Base-by-base conservation (phyloP, 2,329 filamentous ascomycete species). In the Penicillium verrucosum region DNA sequence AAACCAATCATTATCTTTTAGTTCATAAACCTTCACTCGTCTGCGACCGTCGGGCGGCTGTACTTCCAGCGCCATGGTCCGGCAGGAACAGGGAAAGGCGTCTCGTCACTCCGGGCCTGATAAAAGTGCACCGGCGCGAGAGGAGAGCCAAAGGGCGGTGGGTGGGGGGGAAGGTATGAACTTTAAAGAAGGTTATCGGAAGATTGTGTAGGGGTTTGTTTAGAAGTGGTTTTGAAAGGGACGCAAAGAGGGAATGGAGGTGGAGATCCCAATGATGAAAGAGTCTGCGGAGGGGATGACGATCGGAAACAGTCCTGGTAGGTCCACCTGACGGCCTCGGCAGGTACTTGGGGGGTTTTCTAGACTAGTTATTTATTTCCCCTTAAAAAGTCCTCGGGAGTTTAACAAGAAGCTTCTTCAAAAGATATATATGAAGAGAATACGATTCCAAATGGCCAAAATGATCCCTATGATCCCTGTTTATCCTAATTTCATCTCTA, bases 1-100 rank as follows among this genome's bases (percentile, higher is more conserved):
- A 74, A 93, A 97, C 94, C 94, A 99, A 85, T 97, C 94, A 82
- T 96, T 96, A 78, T 96, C 92, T 75, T 90, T 91, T 70, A 99
- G 84, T 81, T 97, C 94, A 77, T 99, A 99, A 73, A 99, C 94
- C 82, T 99, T 99, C 77, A 97, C 94, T 82, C 94, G 73, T 70
- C 79, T 80, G 69, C 77, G 78, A 73, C 79, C 78, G 70, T 77
- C 77, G 68, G 77, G 72, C 65, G 76, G 73, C 67, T 77, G 75
- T 65, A 76, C 69, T 65, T 76, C 76, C 73, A 77, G 72, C 69
- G 78, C 77, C 78, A 79, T 81, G 67, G 64, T 75, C 70, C 61
- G 72, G 68, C 52, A 63, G 64, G 60, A 62, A 62, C 63, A 64
- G 64, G 61, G 66, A 66, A 64, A 64, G 66, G 66, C 67, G 69